Evolutionary conservation across 805 yeast species (phyloP).

Genomic region (Saturnispora mendoncae): DNA sequence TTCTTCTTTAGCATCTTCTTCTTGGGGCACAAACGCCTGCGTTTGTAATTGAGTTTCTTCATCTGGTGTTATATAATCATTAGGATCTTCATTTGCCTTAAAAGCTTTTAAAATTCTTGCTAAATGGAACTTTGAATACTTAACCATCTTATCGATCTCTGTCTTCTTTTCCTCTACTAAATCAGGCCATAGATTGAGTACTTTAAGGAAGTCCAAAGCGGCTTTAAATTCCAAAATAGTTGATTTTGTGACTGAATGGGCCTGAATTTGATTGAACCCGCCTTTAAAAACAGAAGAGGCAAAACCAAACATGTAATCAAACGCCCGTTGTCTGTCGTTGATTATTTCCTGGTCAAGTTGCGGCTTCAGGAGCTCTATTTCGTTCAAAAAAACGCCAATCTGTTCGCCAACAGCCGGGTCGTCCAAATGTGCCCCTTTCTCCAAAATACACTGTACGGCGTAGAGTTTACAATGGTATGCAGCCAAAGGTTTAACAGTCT

Average conservation of each 20-base stretch:
- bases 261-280: conserved; percentile 40
- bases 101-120: conserved; percentile 45
- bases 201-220: conserved; percentile 42
- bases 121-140: conserved; percentile 57
- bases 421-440: conserved; percentile 46
- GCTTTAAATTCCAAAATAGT: conserved; percentile 50
- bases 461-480: conserved; percentile 66
- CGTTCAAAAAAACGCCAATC: conserved; percentile 57
- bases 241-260: conserved; percentile 33
- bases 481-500: conserved; percentile 50
- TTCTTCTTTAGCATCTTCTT: background rate
- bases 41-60: conserved; percentile 22
- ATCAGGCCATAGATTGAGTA: conserved; percentile 38
- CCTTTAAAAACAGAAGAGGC: conserved; percentile 48
- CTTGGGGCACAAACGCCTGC: conserved; percentile 2
- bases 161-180: conserved; percentile 16
- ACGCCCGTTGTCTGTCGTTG: conserved; percentile 49
- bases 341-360: conserved; percentile 38
- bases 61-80: conserved; percentile 39
- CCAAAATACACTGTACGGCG: conserved; percentile 65
- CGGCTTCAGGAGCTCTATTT: conserved; percentile 33
- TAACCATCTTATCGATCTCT: conserved; percentile 32
- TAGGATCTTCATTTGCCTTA: conserved; percentile 47
- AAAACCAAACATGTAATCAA: conserved; percentile 47
- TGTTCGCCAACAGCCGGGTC: conserved; percentile 48